These are phyloP conservation scores for Corylus americana DNA, from an alignment of 306 rosid species.

Conservation along the genomic window DNA sequence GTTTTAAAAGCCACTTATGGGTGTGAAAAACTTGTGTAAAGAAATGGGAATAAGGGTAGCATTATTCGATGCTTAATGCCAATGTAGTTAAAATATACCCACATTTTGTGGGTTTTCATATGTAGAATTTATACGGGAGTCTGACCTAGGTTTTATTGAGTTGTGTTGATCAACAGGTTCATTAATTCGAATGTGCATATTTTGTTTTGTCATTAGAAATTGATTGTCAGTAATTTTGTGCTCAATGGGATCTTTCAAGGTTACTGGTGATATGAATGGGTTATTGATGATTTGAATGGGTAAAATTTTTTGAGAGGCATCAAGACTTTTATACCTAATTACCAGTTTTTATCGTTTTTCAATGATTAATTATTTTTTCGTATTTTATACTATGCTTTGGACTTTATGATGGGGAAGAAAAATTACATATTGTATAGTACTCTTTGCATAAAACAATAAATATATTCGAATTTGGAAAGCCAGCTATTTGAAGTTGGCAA, in stretches of 20 bases:
- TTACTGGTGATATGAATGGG: too few relatives aligned
- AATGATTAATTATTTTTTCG: not conserved
- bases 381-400: not conserved
- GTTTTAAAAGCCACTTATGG: too few relatives aligned
- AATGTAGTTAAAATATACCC: not conserved
- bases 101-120: not conserved
- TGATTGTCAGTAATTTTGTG: not conserved
- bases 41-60: too few relatives aligned
- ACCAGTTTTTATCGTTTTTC: not conserved
- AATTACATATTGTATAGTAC: not conserved
- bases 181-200: not conserved
- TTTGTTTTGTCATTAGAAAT: not conserved
- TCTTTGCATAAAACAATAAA: not conserved
- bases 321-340: not conserved
- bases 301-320: too few relatives aligned
- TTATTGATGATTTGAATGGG: too few relatives aligned
- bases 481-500: not conserved
- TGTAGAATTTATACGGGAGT: not conserved
- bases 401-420: not conserved
- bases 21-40: too few relatives aligned
- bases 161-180: not conserved
- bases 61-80: too few relatives aligned
- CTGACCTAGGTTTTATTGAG: not conserved
- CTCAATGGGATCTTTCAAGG: not conserved
- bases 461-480: not conserved